These are phyloP conservation scores for Xylariaceae sp. DNA, from an alignment of 2,329 filamentous ascomycete genomes.

Conservation along the genomic window DNA sequence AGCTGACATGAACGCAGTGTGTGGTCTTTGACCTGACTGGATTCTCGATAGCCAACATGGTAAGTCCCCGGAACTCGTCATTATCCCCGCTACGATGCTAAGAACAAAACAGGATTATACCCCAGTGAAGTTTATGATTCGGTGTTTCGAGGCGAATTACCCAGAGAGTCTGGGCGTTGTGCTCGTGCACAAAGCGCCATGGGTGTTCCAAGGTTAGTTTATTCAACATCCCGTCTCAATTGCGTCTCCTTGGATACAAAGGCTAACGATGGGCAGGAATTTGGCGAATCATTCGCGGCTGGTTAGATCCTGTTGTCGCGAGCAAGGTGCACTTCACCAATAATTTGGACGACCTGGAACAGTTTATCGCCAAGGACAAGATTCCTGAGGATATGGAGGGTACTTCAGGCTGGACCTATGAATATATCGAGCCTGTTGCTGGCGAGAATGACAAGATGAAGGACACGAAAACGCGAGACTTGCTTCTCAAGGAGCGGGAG, in stretches of 20 bases:
- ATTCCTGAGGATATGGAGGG: slow-evolving; percentile 83
- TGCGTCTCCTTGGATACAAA: not conserved
- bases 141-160: slow-evolving; percentile 98
- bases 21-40: slow-evolving; percentile 94
- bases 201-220: slow-evolving; percentile 81
- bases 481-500: slow-evolving; percentile 58
- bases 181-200: slow-evolving; percentile 91
- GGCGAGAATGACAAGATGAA: slow-evolving; percentile 76
- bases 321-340: slow-evolving; percentile 92
- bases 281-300: slow-evolving; percentile 91
- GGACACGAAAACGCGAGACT: slow-evolving; percentile 56
- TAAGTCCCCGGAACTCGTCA: slow-evolving; percentile 33
- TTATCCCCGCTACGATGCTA: slow-evolving; percentile 11
- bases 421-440: slow-evolving; percentile 68
- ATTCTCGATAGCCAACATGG: slow-evolving; percentile 94
- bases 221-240: not conserved
- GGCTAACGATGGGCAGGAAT: slow-evolving; percentile 52
- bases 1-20: slow-evolving; percentile 49
- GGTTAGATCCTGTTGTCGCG: slow-evolving; percentile 95
- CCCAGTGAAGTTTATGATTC: slow-evolving; percentile 98
- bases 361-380: slow-evolving; percentile 64
- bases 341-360: slow-evolving; percentile 68
- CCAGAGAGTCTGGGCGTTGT: slow-evolving; percentile 87
- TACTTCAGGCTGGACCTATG: slow-evolving; percentile 76
- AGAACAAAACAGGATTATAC: slow-evolving; percentile 66